phyloP scores from a whole-genome alignment of 495 filamentous ascomycete species.

The Neurospora sp. region DNA sequence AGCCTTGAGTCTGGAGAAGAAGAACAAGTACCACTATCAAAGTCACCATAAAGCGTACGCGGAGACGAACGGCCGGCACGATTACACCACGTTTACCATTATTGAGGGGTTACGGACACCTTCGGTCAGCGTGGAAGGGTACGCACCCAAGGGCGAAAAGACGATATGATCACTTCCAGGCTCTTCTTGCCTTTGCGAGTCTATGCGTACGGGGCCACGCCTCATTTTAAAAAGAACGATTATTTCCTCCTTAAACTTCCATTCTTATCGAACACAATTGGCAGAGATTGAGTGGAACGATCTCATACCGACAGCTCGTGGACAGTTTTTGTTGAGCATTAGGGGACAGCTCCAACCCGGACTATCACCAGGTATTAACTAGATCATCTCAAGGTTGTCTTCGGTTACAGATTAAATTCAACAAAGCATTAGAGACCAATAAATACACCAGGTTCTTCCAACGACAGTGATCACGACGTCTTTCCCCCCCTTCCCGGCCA shows the following conservation, averaged over 20 bases:
- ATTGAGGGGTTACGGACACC: not conserved
- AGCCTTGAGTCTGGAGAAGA: constrained; percentile 7
- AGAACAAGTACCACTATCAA: not conserved
- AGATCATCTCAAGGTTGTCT: no score
- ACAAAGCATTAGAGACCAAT: no score
- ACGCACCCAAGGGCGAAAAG: not conserved
- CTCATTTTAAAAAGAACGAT: no score
- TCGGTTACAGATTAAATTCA: no score
- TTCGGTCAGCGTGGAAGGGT: not conserved
- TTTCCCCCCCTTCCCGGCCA: not conserved
- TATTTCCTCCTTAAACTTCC: no score
- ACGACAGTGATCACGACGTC: not conserved
- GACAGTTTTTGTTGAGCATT: no score
- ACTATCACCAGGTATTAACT: no score
- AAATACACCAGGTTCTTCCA: not conserved
- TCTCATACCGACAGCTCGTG: no score
- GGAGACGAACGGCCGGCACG: not conserved
- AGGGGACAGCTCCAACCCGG: no score
- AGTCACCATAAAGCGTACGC: not conserved
- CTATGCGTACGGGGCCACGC: not conserved
- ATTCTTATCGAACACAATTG: no score
- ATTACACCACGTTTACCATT: no score
- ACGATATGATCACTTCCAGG: not conserved
- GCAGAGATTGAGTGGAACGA: no score
- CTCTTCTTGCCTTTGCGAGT: not conserved